Evolutionary conservation across 768 basidiomycete genomes (phyloP).

Genomic region (Lentinula sp.): DNA sequence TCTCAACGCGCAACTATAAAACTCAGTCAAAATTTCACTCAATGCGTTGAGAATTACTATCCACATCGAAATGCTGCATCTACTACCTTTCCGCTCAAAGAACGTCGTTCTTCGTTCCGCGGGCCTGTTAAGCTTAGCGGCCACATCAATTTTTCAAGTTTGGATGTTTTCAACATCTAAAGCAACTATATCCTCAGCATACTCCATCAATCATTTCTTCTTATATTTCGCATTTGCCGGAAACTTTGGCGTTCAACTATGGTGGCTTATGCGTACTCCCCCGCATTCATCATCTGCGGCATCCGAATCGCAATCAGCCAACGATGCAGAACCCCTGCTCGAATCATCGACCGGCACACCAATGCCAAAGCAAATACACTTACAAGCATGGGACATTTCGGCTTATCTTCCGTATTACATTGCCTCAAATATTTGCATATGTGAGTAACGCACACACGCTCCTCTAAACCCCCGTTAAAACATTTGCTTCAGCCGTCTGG

Average conservation of each 20-base stretch:
- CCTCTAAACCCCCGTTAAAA: background rate
- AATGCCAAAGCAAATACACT: background rate
- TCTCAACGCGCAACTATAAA: too few relatives aligned
- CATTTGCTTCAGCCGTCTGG: background rate
- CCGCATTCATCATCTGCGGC: background rate
- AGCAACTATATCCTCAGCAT: background rate
- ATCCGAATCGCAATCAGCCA: background rate
- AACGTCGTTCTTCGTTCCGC: background rate
- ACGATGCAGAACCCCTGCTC: background rate
- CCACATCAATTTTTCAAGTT: background rate
- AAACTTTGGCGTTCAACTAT: background rate
- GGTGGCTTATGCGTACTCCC: conserved; percentile 4
- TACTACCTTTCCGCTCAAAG: background rate
- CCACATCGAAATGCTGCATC: background rate
- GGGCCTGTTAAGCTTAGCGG: background rate
- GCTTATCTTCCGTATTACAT: background rate
- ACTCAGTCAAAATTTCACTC: too few relatives aligned
- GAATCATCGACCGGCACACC: background rate
- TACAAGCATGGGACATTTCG: background rate
- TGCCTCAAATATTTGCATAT: background rate
- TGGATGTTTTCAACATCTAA: background rate
- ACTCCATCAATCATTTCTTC: background rate
- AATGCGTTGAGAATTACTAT: background rate
- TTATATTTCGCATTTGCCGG: background rate
- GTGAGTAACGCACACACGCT: background rate